Evolutionary conservation across 305 asterid species (phyloP).

Genomic region (Solanum hybrid): DNA sequence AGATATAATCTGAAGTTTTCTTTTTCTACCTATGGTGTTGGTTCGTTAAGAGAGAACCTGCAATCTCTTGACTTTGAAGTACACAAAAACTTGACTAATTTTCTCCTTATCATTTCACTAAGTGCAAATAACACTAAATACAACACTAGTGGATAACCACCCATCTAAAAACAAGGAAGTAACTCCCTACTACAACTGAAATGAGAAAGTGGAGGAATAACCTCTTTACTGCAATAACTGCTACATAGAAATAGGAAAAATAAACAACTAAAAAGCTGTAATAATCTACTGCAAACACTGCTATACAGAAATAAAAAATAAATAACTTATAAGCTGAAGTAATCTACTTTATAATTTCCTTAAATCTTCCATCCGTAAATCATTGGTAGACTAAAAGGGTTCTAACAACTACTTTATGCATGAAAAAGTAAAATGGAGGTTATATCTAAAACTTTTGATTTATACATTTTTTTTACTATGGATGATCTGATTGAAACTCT

Average conservation of each 20-base stretch:
- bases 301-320: neutral
- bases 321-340: neutral
- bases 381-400: neutral
- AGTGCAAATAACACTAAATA: neutral
- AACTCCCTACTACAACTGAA: neutral
- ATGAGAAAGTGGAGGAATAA: neutral
- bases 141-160: neutral
- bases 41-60: neutral
- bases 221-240: neutral
- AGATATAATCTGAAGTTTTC: too few species aligned
- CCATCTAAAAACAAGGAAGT: neutral
- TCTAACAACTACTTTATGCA: too few species aligned
- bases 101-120: neutral
- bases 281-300: neutral
- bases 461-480: too few species aligned
- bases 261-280: too few species aligned
- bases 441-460: too few species aligned
- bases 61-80: neutral
- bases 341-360: neutral
- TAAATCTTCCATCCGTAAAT: neutral
- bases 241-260: too few species aligned
- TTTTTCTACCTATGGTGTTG: neutral
- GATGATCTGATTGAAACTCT: too few species aligned
- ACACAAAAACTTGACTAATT: neutral
- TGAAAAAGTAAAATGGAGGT: too few species aligned